phyloP scores from a whole-genome alignment of 139 green algal genomes.

The Volvox reticuliferus region DNA sequence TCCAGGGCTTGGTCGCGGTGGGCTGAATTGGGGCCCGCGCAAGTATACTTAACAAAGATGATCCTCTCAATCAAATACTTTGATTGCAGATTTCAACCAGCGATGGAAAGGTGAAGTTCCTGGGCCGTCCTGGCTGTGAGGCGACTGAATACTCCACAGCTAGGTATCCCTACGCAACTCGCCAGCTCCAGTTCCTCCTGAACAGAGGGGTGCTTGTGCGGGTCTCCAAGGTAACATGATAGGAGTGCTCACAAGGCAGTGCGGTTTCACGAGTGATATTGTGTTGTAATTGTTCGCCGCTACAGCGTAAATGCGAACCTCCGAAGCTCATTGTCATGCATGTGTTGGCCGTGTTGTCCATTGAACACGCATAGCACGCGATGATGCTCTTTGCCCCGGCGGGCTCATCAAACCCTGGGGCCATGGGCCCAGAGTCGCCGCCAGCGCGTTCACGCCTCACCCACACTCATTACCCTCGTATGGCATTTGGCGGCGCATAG shows the following conservation, averaged over 20 bases:
- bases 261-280: no score
- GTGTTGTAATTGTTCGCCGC: no score
- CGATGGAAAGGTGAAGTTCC: slow-evolving; percentile 61
- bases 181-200: slow-evolving; percentile 57
- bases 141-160: slow-evolving; percentile 33
- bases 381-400: no score
- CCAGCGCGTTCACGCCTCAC: no score
- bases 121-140: slow-evolving; percentile 62
- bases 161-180: slow-evolving; percentile 39
- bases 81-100: slow-evolving; percentile 59
- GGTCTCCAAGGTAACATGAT: slow-evolving; percentile 49
- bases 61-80: neutral
- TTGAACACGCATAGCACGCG: no score
- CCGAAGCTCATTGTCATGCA: no score
- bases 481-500: neutral
- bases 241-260: no score
- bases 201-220: slow-evolving; percentile 61
- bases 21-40: neutral
- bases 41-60: neutral
- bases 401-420: no score
- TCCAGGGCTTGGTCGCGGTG: slow-evolving; percentile 65
- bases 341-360: no score
- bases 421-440: no score
- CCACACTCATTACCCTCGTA: no score
- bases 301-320: no score